Percentiles rank a stretch among this genome's conserved stretches.
These are phyloP conservation scores for Exophiala sp. DNA, from an alignment of 2,329 filamentous ascomycete species.

Conservation along the genomic window DNA sequence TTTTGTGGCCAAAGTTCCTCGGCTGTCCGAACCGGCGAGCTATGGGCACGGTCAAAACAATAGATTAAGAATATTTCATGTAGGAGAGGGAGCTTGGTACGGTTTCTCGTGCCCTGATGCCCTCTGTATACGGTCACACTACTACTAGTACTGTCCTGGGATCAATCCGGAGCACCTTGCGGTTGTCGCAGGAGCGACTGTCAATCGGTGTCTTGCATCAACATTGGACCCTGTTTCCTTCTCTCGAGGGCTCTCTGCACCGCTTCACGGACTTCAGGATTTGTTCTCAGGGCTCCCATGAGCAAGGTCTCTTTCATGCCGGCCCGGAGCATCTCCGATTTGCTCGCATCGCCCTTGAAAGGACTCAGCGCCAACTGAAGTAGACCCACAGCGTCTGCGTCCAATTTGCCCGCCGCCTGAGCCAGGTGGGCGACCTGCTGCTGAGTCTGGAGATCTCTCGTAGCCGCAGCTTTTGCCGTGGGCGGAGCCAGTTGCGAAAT, in stretches of 20 bases:
- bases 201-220: constrained; percentile 7
- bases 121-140: neutral
- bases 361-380: constrained; percentile 75
- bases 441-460: constrained; percentile 44
- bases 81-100: neutral
- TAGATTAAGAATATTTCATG: neutral
- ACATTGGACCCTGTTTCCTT: constrained; percentile 15
- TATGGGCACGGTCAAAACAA: neutral
- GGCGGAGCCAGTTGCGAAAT: constrained; percentile 70
- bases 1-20: constrained; percentile 1
- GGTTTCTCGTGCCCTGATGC: neutral
- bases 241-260: constrained; percentile 52
- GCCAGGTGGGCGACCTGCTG: constrained; percentile 65
- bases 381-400: constrained; percentile 63
- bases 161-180: neutral
- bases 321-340: constrained; percentile 58
- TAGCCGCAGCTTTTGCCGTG: constrained; percentile 32
- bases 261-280: constrained; percentile 76
- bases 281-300: constrained; percentile 72
- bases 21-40: neutral
- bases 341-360: constrained; percentile 65
- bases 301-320: constrained; percentile 83
- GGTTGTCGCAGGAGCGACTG: neutral
- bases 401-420: constrained; percentile 52
- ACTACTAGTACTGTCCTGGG: no score